Percentiles rank a stretch among this genome's conserved stretches.
Conservation (phyloP, 2,329 filamentous ascomycete genomes). For the Canariomyces notabilis region DNA sequence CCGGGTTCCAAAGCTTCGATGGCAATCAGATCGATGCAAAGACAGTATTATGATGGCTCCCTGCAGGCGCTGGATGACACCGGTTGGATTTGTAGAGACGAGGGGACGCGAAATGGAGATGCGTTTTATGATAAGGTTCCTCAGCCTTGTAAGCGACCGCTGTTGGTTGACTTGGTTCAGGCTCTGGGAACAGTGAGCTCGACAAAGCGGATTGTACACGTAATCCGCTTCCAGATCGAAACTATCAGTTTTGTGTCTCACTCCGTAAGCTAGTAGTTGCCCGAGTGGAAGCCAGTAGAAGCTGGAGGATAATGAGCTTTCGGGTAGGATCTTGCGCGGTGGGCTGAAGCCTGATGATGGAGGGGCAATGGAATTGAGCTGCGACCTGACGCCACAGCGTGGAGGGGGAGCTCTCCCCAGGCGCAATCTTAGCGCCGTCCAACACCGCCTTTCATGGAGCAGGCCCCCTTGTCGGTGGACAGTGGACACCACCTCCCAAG, state of each 20-base stretch:
- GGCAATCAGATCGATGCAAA: too few relatives aligned
- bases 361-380: slow-evolving; percentile 18
- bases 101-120: too few relatives aligned
- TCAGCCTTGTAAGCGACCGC: too few relatives aligned
- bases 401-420: slow-evolving; percentile 11
- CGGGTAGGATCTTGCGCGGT: not conserved
- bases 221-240: not conserved
- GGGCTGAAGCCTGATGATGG: slow-evolving; percentile 12
- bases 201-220: not conserved
- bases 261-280: too few relatives aligned
- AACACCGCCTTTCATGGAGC: slow-evolving; percentile 20
- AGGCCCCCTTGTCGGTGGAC: slow-evolving; percentile 18
- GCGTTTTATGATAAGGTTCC: too few relatives aligned
- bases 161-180: too few relatives aligned
- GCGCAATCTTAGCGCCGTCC: slow-evolving; percentile 14
- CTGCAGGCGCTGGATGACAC: too few relatives aligned
- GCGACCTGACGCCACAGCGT: not conserved
- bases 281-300: slow-evolving; percentile 1
- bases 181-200: too few relatives aligned
- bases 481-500: slow-evolving; percentile 12
- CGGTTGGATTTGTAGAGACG: too few relatives aligned
- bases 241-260: not conserved
- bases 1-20: too few relatives aligned
- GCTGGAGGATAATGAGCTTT: slow-evolving; percentile 5
- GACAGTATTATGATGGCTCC: too few relatives aligned